A percentile compares a stretch with the other conserved stretches of the same genome.
Evolutionary conservation across 805 yeast species (phyloP).

Genomic region (Candida endomychidarum): DNA sequence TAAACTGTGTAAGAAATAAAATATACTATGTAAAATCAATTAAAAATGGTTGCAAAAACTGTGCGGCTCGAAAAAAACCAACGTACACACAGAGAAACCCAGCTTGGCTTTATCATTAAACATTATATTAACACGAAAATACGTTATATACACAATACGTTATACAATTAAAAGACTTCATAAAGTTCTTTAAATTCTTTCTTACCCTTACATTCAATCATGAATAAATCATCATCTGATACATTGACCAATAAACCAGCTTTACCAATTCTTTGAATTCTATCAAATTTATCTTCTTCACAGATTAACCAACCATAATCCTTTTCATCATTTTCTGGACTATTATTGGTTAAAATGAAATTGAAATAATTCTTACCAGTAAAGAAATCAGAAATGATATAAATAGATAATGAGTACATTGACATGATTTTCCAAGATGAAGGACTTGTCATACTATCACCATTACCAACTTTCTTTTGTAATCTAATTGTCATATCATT

Average conservation of each 20-base stretch:
- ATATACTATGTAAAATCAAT: too few relatives aligned
- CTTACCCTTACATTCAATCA: constrained; percentile 47
- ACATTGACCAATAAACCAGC: constrained; percentile 42
- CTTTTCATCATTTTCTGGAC: constrained; percentile 14
- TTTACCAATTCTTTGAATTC: constrained; percentile 40
- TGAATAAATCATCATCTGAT: constrained; percentile 30
- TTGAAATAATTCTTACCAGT: constrained; percentile 28
- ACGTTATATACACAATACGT: constrained; percentile 8
- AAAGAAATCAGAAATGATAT: constrained; percentile 27
- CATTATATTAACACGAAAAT: background rate
- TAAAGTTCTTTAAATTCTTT: constrained; percentile 31
- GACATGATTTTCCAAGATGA: constrained; percentile 45
- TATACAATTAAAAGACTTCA: constrained; percentile 18
- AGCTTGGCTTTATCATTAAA: too few relatives aligned
- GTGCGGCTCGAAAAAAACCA: too few relatives aligned
- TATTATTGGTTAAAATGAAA: constrained; percentile 24
- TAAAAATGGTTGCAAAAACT: too few relatives aligned
- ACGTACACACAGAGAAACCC: too few relatives aligned
- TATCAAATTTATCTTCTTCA: constrained; percentile 27
- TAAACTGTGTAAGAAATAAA: too few relatives aligned
- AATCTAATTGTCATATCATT: constrained; percentile 36
- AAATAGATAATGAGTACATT: constrained; percentile 36
- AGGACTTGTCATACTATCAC: constrained; percentile 29
- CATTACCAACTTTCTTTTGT: constrained; percentile 34
- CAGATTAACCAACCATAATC: constrained; percentile 31